Evolutionary conservation across 805 yeast genomes (phyloP).

Genomic region (Pichia manshurica): DNA sequence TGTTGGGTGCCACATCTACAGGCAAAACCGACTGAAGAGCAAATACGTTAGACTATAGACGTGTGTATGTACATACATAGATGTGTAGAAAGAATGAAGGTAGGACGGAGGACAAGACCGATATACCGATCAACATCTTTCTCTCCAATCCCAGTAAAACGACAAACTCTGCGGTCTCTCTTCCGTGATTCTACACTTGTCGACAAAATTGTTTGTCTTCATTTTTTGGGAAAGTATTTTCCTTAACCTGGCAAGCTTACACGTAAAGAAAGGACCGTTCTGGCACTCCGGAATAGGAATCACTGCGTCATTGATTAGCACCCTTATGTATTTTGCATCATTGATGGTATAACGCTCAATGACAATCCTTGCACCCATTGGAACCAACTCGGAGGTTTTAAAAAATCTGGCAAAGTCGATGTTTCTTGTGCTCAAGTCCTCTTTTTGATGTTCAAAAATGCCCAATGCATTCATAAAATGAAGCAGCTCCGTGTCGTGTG

Average conservation of each 20-base stretch:
- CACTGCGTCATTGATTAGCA: conserved; percentile 49
- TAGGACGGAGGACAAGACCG: no score
- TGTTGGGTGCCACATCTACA: no score
- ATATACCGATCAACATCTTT: neutral
- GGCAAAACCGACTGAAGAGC: no score
- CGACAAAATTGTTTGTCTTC: conserved; percentile 32
- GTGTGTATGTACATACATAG: neutral
- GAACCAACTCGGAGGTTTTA: conserved; percentile 41
- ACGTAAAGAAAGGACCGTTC: conserved; percentile 49
- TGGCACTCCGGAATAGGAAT: conserved; percentile 42
- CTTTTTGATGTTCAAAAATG: conserved; percentile 32
- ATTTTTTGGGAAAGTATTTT: conserved; percentile 2
- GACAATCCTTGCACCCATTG: conserved; percentile 52
- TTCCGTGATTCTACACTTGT: conserved; percentile 18
- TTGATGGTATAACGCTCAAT: conserved; percentile 39
- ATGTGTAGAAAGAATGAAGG: neutral
- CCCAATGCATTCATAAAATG: conserved; percentile 63
- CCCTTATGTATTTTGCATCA: conserved; percentile 35
- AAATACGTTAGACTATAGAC: no score
- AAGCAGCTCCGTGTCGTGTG: conserved; percentile 68
- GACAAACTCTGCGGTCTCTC: conserved; percentile 18
- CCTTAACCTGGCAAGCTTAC: conserved; percentile 29
- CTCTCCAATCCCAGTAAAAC: conserved; percentile 27
- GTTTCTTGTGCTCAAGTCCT: conserved; percentile 34
- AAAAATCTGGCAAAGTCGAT: conserved; percentile 42